Percentiles rank a stretch among this genome's conserved stretches.
Conservation (phyloP, 305 asterid genomes). For the Solanum hybrid region DNA sequence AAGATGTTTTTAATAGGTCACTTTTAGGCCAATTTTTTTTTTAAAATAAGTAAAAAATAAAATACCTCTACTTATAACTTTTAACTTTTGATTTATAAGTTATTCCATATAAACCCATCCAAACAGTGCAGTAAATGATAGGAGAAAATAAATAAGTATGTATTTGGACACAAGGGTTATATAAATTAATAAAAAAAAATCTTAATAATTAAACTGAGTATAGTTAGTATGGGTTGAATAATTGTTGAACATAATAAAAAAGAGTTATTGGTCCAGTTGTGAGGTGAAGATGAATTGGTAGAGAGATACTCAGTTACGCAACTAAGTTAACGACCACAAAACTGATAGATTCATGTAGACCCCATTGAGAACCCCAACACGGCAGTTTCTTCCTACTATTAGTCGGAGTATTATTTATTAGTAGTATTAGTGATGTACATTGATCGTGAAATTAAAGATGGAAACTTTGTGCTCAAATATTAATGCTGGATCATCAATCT, state of each 20-base stretch:
- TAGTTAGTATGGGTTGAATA: background rate
- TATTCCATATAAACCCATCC: background rate
- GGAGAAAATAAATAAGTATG: background rate
- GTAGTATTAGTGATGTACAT: background rate
- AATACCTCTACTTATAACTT: background rate
- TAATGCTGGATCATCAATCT: constrained; percentile 31
- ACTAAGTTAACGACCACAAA: constrained; percentile 43
- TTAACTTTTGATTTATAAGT: background rate
- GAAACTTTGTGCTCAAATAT: constrained; percentile 44
- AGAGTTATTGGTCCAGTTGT: constrained; percentile 17
- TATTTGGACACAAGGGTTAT: too few relatives aligned
- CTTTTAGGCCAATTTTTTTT: background rate
- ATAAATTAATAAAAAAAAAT: too few relatives aligned
- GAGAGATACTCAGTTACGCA: constrained; percentile 42
- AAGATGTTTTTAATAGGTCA: background rate
- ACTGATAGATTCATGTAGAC: constrained; percentile 40
- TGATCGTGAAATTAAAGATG: constrained; percentile 23
- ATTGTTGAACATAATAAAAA: background rate
- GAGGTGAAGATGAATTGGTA: constrained; percentile 8
- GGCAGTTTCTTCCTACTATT: background rate
- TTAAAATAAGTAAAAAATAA: too few relatives aligned
- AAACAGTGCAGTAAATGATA: background rate
- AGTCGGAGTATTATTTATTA: background rate
- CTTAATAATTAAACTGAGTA: too few relatives aligned
- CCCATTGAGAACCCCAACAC: constrained; percentile 1